Conservation (phyloP, 1,139 yeast genomes). For the Zygotorulaspora mrakii region DNA sequence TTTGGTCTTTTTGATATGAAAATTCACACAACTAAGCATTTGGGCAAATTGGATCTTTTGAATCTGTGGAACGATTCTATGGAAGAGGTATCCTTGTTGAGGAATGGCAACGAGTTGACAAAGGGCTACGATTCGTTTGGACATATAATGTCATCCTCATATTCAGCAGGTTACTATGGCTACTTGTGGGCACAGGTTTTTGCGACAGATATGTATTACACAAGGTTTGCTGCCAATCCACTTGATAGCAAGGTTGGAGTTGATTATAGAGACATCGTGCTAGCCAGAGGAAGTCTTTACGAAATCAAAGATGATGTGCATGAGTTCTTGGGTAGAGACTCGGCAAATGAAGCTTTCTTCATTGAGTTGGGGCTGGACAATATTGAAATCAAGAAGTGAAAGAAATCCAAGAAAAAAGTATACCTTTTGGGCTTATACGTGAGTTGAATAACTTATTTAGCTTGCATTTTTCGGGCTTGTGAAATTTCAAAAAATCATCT, state of each 20-base stretch:
- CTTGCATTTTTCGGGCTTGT: too few relatives aligned
- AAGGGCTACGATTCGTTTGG: slow-evolving; percentile 76
- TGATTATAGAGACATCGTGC: slow-evolving; percentile 63
- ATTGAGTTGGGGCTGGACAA: slow-evolving; percentile 49
- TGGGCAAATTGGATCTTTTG: slow-evolving; percentile 46
- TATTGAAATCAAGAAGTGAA: not conserved
- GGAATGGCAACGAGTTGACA: slow-evolving; percentile 51
- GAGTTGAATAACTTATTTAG: not conserved
- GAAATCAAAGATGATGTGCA: slow-evolving; percentile 63
- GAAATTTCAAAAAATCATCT: too few relatives aligned
- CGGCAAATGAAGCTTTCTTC: slow-evolving; percentile 67
- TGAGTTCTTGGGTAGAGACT: slow-evolving; percentile 72
- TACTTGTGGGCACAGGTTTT: slow-evolving; percentile 82
- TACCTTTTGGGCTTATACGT: not conserved
- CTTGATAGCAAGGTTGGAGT: slow-evolving; percentile 59
- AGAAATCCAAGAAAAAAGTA: not conserved
- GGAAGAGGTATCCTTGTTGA: slow-evolving; percentile 53
- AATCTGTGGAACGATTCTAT: slow-evolving; percentile 62
- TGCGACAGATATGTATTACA: slow-evolving; percentile 77
- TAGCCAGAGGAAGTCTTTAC: slow-evolving; percentile 67
- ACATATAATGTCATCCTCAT: slow-evolving; percentile 74
- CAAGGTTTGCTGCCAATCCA: slow-evolving; percentile 67
- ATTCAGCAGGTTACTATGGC: slow-evolving; percentile 83
- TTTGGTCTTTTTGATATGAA: slow-evolving; percentile 74
- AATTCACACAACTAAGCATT: slow-evolving; percentile 52